Evolutionary conservation across 805 yeast species (phyloP), one percentile per base, ranked within the genome.

Genomic region (Ogataea zsoltii): DNA sequence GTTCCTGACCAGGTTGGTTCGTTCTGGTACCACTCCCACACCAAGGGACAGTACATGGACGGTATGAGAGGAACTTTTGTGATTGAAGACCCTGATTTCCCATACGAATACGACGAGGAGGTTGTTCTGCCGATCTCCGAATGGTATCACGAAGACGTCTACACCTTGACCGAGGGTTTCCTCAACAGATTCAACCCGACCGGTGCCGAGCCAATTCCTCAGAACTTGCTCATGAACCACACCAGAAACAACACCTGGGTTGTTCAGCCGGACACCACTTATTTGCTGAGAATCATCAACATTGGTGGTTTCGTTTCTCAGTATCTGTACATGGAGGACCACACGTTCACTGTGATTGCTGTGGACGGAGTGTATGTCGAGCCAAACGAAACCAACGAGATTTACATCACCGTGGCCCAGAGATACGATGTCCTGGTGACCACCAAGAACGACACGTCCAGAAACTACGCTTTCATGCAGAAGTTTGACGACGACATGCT

Each of bases 121-220:
- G 72, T 81, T 16, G 66, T 77, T 13, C 61, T 92, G 49, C 69
- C 86, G 7, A 56, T 94, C 34, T 72, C 85, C 38, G 99, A 94
- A 60, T 91, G 97, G 96, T 94, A 94, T 71, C 96, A 89, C 64
- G 75, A 75, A 37, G 65, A 67, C 41, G 74, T 83, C 26, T 70
- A 71, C 19, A 79, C 67, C 31, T 71, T 85, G 54, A 69, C 74
- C 52, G 70, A 75, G 14, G 47, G 57, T 30, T 91, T 94, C 71
- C 62, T 90, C 72, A 79, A 70, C 54, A 64, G 83, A 51, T 82
- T 75, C 72, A 94, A 94, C 68, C 99, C 99, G 48, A 88, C 97
- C 9, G 99, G 99, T 61, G 97, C 98, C 35, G 99, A 94, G 71
- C 99, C 99, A 41, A 83, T 94, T 56, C 99, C 99, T 7, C 85